Percentiles rank a stretch among this genome's conserved stretches.
These are phyloP conservation scores for Xylaria nigripes DNA, from an alignment of 495 filamentous ascomycete genomes.

Conservation along the genomic window DNA sequence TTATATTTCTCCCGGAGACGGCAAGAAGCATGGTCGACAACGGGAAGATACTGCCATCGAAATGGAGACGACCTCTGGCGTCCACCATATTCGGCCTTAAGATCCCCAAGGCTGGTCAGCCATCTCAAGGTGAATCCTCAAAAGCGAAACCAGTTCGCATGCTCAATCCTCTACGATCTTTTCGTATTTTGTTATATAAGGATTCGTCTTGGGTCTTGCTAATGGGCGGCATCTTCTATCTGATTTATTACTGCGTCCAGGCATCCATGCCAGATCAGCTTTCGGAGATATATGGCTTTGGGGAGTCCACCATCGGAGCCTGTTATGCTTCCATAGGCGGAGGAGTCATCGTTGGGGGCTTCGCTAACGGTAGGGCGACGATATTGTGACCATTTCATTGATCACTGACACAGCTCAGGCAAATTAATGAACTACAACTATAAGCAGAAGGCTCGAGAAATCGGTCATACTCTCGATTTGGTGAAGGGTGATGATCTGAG, in stretches of 20 bases:
- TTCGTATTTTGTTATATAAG: neutral
- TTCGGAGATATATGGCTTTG: neutral
- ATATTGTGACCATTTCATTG: neutral
- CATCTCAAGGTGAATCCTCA: neutral
- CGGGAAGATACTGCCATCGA: slow-evolving; percentile 1
- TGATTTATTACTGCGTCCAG: neutral
- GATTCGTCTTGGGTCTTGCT: neutral
- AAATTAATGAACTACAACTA: neutral
- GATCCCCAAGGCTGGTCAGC: neutral
- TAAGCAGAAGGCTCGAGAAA: neutral
- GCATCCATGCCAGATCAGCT: neutral
- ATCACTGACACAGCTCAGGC: neutral
- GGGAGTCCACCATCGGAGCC: neutral
- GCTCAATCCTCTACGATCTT: neutral
- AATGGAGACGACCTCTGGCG: neutral
- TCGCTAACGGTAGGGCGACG: neutral
- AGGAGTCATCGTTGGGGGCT: neutral
- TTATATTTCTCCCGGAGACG: slow-evolving; percentile 2
- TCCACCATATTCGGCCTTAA: neutral
- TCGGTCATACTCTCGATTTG: neutral
- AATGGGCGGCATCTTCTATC: neutral
- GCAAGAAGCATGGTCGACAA: slow-evolving; percentile 14
- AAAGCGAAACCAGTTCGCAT: neutral
- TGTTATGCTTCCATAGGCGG: neutral
- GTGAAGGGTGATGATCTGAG: neutral